Conservation (phyloP, 2,329 filamentous ascomycete genomes). For the Elsinoe arachidis region DNA sequence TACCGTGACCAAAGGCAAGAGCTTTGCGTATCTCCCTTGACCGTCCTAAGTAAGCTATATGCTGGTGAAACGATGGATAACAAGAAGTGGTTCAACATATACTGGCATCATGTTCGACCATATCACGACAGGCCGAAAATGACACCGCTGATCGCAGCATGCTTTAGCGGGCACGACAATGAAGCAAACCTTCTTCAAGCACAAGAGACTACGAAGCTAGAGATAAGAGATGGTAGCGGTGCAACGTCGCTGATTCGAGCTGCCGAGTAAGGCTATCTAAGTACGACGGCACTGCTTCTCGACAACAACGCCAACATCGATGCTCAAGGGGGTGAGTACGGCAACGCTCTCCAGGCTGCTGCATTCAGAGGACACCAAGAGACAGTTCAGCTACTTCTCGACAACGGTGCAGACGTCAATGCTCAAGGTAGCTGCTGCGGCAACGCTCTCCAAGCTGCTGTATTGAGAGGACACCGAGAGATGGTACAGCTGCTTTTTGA, state of each 20-base stretch:
- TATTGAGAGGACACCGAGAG: background rate
- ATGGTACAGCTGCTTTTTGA: slow-evolving; percentile 18
- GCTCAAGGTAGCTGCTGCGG: slow-evolving; percentile 12
- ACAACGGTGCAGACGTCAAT: slow-evolving; percentile 22
- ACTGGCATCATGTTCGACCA: background rate
- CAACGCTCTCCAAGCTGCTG: slow-evolving; percentile 19
- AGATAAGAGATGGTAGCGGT: background rate
- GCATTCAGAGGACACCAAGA: background rate
- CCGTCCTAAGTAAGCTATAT: background rate
- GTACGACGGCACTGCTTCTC: slow-evolving; percentile 17
- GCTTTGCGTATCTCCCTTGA: background rate
- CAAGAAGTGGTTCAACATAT: background rate
- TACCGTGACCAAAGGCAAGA: background rate
- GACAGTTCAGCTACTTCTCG: slow-evolving; percentile 20
- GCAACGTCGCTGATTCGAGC: background rate
- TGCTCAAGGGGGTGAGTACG: slow-evolving; percentile 1
- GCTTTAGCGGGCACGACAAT: background rate
- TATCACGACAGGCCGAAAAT: background rate
- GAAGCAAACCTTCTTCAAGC: background rate
- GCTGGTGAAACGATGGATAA: background rate
- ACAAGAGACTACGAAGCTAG: background rate
- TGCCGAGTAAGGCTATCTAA: slow-evolving; percentile 7
- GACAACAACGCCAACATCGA: slow-evolving; percentile 15
- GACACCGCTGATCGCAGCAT: background rate
- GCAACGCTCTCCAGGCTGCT: background rate